A percentile compares a stretch with the other conserved stretches of the same genome.
Conservation (phyloP, 306 rosid species). For the Carpinus viminea region DNA sequence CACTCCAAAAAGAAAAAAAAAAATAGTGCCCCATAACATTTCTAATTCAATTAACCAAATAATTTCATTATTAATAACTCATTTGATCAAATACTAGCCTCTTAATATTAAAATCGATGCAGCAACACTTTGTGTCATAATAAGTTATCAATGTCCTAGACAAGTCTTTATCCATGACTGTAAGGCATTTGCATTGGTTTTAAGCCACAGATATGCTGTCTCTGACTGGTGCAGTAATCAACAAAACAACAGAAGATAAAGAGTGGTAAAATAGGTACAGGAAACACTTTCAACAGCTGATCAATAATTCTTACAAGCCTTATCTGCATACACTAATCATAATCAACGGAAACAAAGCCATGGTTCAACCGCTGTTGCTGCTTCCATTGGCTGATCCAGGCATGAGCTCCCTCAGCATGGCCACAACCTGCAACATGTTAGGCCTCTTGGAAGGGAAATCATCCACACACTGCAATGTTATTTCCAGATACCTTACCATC, state of each 20-base stretch:
- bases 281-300: slow-evolving; percentile 35
- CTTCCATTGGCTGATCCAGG: slow-evolving; percentile 80
- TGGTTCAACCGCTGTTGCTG: slow-evolving; percentile 72
- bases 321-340: slow-evolving; percentile 45
- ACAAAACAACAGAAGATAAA: slow-evolving; percentile 30
- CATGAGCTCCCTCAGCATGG: slow-evolving; percentile 77
- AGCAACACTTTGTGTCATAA: no score
- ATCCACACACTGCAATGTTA: slow-evolving; percentile 77
- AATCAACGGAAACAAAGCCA: slow-evolving; percentile 21
- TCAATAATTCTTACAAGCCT: slow-evolving; percentile 50
- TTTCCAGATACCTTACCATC: slow-evolving; percentile 79
- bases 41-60: no score
- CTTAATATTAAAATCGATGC: no score
- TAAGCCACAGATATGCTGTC: slow-evolving; percentile 24
- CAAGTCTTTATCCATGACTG: no score
- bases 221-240: slow-evolving; percentile 15
- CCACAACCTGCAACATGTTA: slow-evolving; percentile 90
- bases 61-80: no score
- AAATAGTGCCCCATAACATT: no score
- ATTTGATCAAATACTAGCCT: no score
- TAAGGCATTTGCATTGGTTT: slow-evolving; percentile 20
- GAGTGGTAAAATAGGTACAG: slow-evolving; percentile 36
- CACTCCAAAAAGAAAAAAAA: no score
- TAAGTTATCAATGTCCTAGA: no score
- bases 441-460: slow-evolving; percentile 93